A percentile compares a stretch with the other conserved stretches of the same genome.
These are phyloP conservation scores for Zymoseptoria tritici DNA, from an alignment of 2,329 filamentous ascomycete genomes.

Conservation along the genomic window DNA sequence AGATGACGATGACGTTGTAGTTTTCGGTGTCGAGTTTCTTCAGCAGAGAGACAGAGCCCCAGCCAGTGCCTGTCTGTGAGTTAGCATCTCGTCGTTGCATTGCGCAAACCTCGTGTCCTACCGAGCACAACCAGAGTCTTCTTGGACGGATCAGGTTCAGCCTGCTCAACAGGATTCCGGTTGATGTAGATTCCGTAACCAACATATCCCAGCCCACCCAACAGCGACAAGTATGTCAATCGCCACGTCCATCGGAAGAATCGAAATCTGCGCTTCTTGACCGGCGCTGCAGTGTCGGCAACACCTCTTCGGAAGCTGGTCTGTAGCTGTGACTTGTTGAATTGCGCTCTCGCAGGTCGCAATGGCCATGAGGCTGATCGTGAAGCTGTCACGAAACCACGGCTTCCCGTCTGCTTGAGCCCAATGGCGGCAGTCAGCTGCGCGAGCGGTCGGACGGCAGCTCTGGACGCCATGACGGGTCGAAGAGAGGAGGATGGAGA, in stretches of 20 bases:
- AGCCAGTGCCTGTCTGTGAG: conserved; percentile 68
- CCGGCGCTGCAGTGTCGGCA: conserved; percentile 28
- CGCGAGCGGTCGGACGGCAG: conserved; percentile 20
- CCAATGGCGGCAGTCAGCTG: conserved; percentile 19
- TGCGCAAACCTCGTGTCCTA: conserved; percentile 35
- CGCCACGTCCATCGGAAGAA: conserved; percentile 78
- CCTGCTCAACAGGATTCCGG: conserved; percentile 74
- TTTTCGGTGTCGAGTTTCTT: conserved; percentile 99
- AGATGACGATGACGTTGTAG: conserved; percentile 94
- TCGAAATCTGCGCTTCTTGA: conserved; percentile 53
- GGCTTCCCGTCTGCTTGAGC: conserved; percentile 15
- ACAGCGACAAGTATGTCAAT: conserved; percentile 65
- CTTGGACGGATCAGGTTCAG: conserved; percentile 73
- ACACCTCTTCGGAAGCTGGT: conserved; percentile 25
- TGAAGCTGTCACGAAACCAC: conserved; percentile 18
- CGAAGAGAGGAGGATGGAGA: conserved; percentile 5
- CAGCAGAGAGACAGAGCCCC: conserved; percentile 90
- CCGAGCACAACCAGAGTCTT: conserved; percentile 95
- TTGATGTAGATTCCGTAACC: conserved; percentile 76
- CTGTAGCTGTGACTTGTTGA: conserved; percentile 14
- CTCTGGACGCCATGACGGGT: conserved; percentile 21
- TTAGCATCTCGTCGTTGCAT: conserved; percentile 2
- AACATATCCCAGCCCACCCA: conserved; percentile 63
- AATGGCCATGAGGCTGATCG: conserved; percentile 10
- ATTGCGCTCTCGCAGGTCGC: conserved; percentile 3